Percentiles rank a stretch among this genome's conserved stretches.
Evolutionary conservation across 176 grass and related monocot genomes (phyloP).

Genomic region (Olyra latifolia): DNA sequence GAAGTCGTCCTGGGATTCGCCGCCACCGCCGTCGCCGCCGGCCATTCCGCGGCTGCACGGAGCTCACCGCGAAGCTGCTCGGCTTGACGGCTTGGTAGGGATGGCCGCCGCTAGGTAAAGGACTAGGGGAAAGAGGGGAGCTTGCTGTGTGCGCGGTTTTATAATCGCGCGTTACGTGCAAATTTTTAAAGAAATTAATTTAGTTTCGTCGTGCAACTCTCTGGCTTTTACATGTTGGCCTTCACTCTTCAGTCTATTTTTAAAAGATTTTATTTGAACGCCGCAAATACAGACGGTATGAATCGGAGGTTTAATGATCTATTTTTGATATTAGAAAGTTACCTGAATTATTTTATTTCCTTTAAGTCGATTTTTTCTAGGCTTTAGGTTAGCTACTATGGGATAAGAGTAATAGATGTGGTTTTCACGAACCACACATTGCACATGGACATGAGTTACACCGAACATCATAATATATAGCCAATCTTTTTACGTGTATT

Average conservation of each 20-base stretch:
- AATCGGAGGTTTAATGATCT: no score
- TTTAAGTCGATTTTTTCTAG: no score
- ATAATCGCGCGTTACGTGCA: conserved; percentile 13
- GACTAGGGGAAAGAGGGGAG: neutral
- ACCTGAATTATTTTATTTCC: no score
- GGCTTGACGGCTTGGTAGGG: neutral
- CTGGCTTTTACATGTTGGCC: neutral
- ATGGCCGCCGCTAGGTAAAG: no score
- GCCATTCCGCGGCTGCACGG: conserved; percentile 37
- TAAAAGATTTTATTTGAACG: neutral
- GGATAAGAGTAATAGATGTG: no score
- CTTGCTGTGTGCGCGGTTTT: conserved; percentile 22
- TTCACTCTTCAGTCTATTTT: neutral
- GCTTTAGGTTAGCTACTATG: no score
- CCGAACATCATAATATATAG: no score
- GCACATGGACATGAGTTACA: no score
- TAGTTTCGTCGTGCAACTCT: neutral
- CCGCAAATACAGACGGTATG: neutral
- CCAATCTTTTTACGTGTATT: no score
- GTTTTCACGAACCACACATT: no score
- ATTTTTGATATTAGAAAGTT: no score
- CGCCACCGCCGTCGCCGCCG: conserved; percentile 31
- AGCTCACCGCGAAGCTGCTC: neutral
- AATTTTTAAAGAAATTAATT: neutral
- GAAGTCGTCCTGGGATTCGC: conserved; percentile 74